phyloP scores from a whole-genome alignment of 2,329 filamentous ascomycete species.

The Fusarium coffeatum region DNA sequence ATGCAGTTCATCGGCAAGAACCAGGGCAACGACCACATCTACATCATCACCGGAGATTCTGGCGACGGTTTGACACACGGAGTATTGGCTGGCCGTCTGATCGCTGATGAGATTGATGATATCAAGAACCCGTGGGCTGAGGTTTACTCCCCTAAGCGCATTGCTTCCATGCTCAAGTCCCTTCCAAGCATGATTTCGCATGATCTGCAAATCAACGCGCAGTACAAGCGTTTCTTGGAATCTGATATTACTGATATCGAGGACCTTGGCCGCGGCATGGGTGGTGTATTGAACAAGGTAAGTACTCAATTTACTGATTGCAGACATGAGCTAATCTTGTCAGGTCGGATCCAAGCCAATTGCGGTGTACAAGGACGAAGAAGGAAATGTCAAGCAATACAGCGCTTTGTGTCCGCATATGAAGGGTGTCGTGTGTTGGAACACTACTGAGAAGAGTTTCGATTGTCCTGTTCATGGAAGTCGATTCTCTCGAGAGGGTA shows the following conservation, averaged over 20 bases:
- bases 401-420: slow-evolving; percentile 68
- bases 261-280: slow-evolving; percentile 61
- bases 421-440: slow-evolving; percentile 68
- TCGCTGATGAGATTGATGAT: slow-evolving; percentile 65
- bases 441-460: slow-evolving; percentile 63
- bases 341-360: slow-evolving; percentile 54
- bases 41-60: slow-evolving; percentile 67
- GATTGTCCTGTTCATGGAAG: slow-evolving; percentile 64
- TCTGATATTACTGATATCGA: slow-evolving; percentile 68
- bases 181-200: slow-evolving; percentile 60
- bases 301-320: accelerated
- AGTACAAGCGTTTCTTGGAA: slow-evolving; percentile 66
- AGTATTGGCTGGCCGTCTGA: slow-evolving; percentile 62
- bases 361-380: slow-evolving; percentile 67
- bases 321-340: neutral
- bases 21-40: slow-evolving; percentile 62
- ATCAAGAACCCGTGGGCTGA: slow-evolving; percentile 61
- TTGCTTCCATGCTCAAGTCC: slow-evolving; percentile 58
- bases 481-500: slow-evolving; percentile 47
- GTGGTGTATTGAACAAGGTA: slow-evolving; percentile 64
- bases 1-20: slow-evolving; percentile 68
- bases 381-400: slow-evolving; percentile 61
- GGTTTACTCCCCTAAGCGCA: slow-evolving; percentile 63
- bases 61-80: slow-evolving; percentile 69
- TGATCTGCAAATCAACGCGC: slow-evolving; percentile 65